Conservation (phyloP, 805 yeast species). For the Teunomyces cretensis region DNA sequence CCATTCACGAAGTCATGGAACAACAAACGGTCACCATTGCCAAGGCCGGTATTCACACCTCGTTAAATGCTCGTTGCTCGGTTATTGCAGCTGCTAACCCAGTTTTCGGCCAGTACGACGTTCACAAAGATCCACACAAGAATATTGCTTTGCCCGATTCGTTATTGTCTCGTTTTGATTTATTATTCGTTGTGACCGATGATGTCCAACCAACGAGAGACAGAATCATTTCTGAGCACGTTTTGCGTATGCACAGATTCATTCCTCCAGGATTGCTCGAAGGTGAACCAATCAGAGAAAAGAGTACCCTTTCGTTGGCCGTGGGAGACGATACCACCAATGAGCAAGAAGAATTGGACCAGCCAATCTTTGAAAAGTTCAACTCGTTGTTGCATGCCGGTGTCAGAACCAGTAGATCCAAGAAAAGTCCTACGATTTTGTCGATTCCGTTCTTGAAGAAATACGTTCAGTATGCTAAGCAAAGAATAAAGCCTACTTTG, state of each 20-base stretch:
- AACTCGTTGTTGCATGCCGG: slow-evolving; percentile 83
- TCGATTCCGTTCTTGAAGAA: slow-evolving; percentile 86
- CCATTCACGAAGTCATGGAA: slow-evolving; percentile 99
- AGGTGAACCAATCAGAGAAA: slow-evolving; percentile 92
- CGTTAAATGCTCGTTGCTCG: slow-evolving; percentile 93
- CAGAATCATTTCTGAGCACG: slow-evolving; percentile 89
- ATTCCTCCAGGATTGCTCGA: slow-evolving; percentile 84
- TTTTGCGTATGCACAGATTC: slow-evolving; percentile 87
- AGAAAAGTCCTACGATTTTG: slow-evolving; percentile 38
- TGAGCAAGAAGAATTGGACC: slow-evolving; percentile 46
- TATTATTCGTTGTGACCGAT: slow-evolving; percentile 92
- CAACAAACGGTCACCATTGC: slow-evolving; percentile 98
- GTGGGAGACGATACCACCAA: slow-evolving; percentile 65
- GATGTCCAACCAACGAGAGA: slow-evolving; percentile 85
- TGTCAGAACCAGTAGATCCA: slow-evolving; percentile 35
- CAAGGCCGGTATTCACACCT: slow-evolving; percentile 96
- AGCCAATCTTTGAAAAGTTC: slow-evolving; percentile 79
- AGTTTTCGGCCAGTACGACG: slow-evolving; percentile 93
- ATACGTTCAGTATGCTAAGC: slow-evolving; percentile 91
- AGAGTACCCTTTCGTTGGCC: slow-evolving; percentile 65
- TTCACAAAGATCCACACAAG: slow-evolving; percentile 92
- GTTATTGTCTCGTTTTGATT: slow-evolving; percentile 91
- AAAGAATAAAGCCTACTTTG: slow-evolving; percentile 77
- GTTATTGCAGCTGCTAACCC: slow-evolving; percentile 99
- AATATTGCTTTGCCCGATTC: slow-evolving; percentile 98